Percentiles rank a stretch among this genome's conserved stretches.
These are phyloP conservation scores for Quercus lobata DNA, from an alignment of 331 rosid species.

Conservation along the genomic window DNA sequence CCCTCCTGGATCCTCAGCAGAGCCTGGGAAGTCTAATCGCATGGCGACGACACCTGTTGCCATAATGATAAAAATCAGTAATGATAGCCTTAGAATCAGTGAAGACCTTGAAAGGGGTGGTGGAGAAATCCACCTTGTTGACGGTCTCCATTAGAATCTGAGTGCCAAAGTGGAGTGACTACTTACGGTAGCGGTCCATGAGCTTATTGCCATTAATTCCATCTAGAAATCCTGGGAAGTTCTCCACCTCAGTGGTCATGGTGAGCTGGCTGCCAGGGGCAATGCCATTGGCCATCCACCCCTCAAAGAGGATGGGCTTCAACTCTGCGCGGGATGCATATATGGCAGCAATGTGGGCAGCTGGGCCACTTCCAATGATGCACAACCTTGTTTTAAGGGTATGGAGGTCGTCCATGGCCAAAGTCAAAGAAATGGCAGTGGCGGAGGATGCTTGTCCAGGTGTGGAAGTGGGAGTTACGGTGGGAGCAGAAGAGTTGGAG, in stretches of 20 bases:
- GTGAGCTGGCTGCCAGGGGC: slow-evolving; percentile 93
- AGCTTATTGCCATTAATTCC: slow-evolving; percentile 69
- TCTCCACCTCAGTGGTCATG: slow-evolving; percentile 84
- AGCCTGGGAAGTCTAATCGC: slow-evolving; percentile 56
- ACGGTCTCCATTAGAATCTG: slow-evolving; percentile 71
- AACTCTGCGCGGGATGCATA: slow-evolving; percentile 91
- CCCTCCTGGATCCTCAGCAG: slow-evolving; percentile 57
- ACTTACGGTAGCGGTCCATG: slow-evolving; percentile 61
- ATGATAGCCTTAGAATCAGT: slow-evolving; percentile 49
- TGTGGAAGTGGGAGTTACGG: not conserved
- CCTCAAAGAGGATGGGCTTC: slow-evolving; percentile 80
- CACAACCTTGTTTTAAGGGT: slow-evolving; percentile 65
- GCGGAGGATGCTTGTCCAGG: not conserved
- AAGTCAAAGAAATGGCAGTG: slow-evolving; percentile 1
- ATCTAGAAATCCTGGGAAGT: slow-evolving; percentile 80
- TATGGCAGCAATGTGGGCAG: slow-evolving; percentile 81
- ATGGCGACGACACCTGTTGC: slow-evolving; percentile 84
- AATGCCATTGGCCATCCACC: slow-evolving; percentile 89
- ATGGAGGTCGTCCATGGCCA: slow-evolving; percentile 34
- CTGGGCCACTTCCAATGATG: slow-evolving; percentile 88
- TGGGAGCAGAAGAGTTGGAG: not conserved
- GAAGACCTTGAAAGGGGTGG: slow-evolving; percentile 54
- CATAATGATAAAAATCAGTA: slow-evolving; percentile 63
- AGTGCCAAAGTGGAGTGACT: slow-evolving; percentile 74
- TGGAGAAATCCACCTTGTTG: slow-evolving; percentile 60